These are phyloP conservation scores for Apiospora rasikravindrae DNA, from an alignment of 2,329 filamentous ascomycete species.

Conservation along the genomic window DNA sequence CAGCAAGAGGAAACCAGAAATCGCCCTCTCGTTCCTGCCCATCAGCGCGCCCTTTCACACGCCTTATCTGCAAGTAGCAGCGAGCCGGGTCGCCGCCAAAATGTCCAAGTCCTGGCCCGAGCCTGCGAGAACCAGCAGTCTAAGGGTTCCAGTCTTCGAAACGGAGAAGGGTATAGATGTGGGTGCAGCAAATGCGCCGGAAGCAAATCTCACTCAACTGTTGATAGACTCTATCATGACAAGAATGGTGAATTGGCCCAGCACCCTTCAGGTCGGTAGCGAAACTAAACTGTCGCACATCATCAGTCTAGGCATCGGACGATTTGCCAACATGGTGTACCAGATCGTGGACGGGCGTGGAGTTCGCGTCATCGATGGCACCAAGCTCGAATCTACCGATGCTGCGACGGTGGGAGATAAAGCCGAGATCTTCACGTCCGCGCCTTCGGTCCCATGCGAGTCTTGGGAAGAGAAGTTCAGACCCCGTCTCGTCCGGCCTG, in stretches of 20 bases:
- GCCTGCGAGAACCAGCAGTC: background rate
- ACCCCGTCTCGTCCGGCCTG: constrained; percentile 26
- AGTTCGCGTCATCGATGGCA: constrained; percentile 30
- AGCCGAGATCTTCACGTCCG: background rate
- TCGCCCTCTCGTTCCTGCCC: background rate
- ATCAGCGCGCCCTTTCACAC: background rate
- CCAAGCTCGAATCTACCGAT: constrained; percentile 20
- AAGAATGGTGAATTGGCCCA: background rate
- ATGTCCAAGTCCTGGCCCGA: constrained; percentile 36
- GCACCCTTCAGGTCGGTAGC: background rate
- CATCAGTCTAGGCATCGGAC: background rate
- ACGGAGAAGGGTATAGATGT: background rate
- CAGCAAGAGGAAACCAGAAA: background rate
- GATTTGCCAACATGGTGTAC: background rate
- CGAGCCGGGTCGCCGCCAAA: background rate
- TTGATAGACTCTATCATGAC: background rate
- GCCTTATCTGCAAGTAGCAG: background rate
- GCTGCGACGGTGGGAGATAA: background rate
- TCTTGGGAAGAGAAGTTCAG: constrained; percentile 23
- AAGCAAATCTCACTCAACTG: background rate
- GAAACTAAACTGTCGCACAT: background rate
- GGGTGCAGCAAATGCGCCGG: background rate
- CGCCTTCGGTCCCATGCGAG: background rate
- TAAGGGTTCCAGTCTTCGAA: background rate
- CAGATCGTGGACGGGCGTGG: background rate